These are phyloP conservation scores for Alopecurus myosuroides DNA, from an alignment of 176 grass and related monocot species.

Conservation along the genomic window DNA sequence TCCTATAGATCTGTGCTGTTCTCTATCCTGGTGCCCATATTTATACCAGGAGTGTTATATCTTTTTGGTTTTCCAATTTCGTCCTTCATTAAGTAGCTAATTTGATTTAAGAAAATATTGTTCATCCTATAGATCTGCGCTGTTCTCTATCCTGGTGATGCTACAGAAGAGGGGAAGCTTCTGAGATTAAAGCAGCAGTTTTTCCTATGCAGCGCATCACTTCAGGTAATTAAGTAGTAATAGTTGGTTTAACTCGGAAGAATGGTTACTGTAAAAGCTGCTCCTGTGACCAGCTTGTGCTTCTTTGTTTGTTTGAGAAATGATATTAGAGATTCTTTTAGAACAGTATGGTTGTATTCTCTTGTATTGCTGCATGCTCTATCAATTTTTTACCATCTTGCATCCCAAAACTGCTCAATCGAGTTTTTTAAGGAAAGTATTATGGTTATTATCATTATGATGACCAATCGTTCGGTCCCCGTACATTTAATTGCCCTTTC, in stretches of 20 bases:
- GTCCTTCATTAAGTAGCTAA: background rate
- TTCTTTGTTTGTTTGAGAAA: background rate
- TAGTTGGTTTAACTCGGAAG: background rate
- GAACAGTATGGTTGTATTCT: background rate
- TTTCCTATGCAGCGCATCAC: slow-evolving; percentile 98
- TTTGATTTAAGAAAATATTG: background rate
- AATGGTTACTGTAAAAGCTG: background rate
- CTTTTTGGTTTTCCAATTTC: background rate
- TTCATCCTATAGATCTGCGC: slow-evolving; percentile 79
- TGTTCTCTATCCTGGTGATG: slow-evolving; percentile 87
- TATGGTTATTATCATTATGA: background rate
- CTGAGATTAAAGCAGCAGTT: slow-evolving; percentile 92
- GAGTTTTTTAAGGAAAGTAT: background rate
- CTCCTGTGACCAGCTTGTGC: background rate
- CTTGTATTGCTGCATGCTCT: background rate
- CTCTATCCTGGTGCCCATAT: slow-evolving; percentile 94
- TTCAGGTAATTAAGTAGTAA: slow-evolving; percentile 63
- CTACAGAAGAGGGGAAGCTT: slow-evolving; percentile 94
- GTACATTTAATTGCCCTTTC: background rate
- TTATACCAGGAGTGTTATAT: too few species aligned
- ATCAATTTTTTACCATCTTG: background rate
- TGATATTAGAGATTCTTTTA: background rate
- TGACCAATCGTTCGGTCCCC: background rate
- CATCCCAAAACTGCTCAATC: background rate
- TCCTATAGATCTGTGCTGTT: slow-evolving; percentile 89